These are phyloP conservation scores for Podospora australis DNA, from an alignment of 495 filamentous ascomycete species.

Conservation along the genomic window DNA sequence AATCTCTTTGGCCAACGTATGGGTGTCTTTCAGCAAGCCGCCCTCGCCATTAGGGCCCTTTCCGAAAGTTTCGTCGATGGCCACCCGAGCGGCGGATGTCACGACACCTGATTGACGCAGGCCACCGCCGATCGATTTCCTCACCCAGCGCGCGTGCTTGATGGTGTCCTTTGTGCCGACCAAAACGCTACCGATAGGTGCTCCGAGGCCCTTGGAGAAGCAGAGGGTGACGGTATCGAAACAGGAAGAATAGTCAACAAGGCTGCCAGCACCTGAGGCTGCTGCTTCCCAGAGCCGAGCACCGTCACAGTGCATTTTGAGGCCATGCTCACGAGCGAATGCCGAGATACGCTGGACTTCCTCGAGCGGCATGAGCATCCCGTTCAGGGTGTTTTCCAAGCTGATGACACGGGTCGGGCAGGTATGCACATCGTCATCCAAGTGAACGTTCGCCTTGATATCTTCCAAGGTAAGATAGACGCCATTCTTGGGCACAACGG, in stretches of 20 bases:
- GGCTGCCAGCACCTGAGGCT: conserved; percentile 49
- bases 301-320: conserved; percentile 78
- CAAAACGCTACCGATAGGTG: conserved; percentile 77
- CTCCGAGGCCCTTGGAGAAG: conserved; percentile 85
- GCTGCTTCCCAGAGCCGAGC: conserved; percentile 78
- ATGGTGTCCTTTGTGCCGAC: conserved; percentile 61
- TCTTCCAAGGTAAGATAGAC: conserved; percentile 72
- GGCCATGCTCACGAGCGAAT: conserved; percentile 60
- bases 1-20: conserved; percentile 59
- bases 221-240: conserved; percentile 81
- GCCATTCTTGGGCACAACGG: conserved; percentile 57
- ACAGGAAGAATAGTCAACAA: conserved; percentile 61
- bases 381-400: conserved; percentile 79
- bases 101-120: conserved; percentile 62
- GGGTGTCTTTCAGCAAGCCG: conserved; percentile 56
- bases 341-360: conserved; percentile 60
- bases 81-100: conserved; percentile 52
- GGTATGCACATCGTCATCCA: conserved; percentile 46
- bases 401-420: conserved; percentile 75
- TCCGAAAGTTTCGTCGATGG: conserved; percentile 64
- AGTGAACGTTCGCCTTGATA: conserved; percentile 46
- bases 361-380: conserved; percentile 66
- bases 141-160: conserved; percentile 66
- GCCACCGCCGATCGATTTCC: conserved; percentile 82
- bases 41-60: conserved; percentile 52